Conservation (phyloP, 2,329 filamentous ascomycete genomes). For the Dothidotthia symphoricarpi region DNA sequence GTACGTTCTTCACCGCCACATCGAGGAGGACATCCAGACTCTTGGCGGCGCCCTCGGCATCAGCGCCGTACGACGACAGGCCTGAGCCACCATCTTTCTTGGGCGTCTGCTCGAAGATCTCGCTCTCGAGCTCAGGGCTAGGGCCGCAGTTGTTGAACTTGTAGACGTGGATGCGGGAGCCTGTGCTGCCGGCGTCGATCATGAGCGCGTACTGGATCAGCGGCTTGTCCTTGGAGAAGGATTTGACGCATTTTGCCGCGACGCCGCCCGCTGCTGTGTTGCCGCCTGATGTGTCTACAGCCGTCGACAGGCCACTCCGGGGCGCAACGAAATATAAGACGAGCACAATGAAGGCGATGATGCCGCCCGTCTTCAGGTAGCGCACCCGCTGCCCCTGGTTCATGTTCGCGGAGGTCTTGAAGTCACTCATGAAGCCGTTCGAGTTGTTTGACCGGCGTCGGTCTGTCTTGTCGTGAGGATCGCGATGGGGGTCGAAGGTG, state of each 20-base stretch:
- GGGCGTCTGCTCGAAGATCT: slow-evolving; percentile 91
- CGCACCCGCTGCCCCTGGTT: slow-evolving; percentile 61
- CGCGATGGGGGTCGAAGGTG: slow-evolving; percentile 34
- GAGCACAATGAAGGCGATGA: slow-evolving; percentile 58
- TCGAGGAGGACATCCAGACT: slow-evolving; percentile 87
- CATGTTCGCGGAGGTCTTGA: slow-evolving; percentile 54
- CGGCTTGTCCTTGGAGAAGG: slow-evolving; percentile 83
- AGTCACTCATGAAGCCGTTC: slow-evolving; percentile 45
- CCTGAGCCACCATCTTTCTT: slow-evolving; percentile 76
- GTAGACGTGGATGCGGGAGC: slow-evolving; percentile 97
- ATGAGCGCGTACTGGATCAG: slow-evolving; percentile 97
- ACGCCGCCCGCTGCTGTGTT: slow-evolving; percentile 57
- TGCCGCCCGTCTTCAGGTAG: slow-evolving; percentile 61
- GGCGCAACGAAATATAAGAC: slow-evolving; percentile 59
- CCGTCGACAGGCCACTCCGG: slow-evolving; percentile 31
- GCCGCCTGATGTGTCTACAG: slow-evolving; percentile 28
- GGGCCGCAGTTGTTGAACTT: slow-evolving; percentile 98
- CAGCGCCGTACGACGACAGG: slow-evolving; percentile 80
- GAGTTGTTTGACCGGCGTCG: slow-evolving; percentile 39
- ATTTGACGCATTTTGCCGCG: slow-evolving; percentile 73
- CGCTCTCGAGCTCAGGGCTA: slow-evolving; percentile 89
- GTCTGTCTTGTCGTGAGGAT: slow-evolving; percentile 50
- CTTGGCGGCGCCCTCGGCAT: slow-evolving; percentile 83
- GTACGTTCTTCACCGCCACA: slow-evolving; percentile 78
- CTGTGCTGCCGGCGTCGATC: slow-evolving; percentile 97